Evolutionary conservation across 768 basidiomycete genomes (phyloP), one percentile per base, ranked within the genome.

Genomic region (Suillus ampliporus): DNA sequence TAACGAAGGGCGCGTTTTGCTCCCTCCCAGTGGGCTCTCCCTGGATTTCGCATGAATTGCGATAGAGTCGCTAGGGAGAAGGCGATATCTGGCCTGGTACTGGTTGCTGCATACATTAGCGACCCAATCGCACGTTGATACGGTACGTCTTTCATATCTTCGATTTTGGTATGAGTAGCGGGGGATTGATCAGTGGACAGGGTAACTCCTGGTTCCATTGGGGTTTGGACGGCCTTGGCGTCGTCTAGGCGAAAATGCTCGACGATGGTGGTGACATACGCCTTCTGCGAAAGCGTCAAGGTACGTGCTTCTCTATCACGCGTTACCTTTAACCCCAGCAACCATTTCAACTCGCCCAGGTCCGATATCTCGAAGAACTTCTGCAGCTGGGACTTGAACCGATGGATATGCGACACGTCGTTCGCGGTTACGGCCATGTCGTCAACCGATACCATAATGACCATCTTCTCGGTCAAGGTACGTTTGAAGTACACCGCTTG

Each of bases 391-490:
- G 43, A 13, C 3, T 59, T 63, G 23, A 60, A 37, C 5, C 31
- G 4, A 1, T 35, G 13, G n/a, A 62, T 60, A 4, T 37, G 54
- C 15, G 15, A 5, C 7, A 46, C 17, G 9, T 64, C 65, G 46
- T 67, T 72, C 0, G 71, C 67, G 6, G 71, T 71, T 54, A 77
- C 69, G 2, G 70, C 71, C 61, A 76, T 71, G 51, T 78, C 71
- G 65, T 79, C 71, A 4, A 77, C 67, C 56, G 65, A 76, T 2
- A 75, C 70, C 8, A 69, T 71, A n/a, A 77, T 53, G 41, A 78
- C 70, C 40, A 77, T 67, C 26, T 59, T 65, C 23, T 64, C 59
- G 40, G 64, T 63, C 2, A 3, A 7, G 2, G 15, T 14, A 0
- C 26, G 6, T 3, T 9, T 14, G 26, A 17, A 48, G 47, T 48